A percentile compares a stretch with the other conserved stretches of the same genome.
phyloP scores from a whole-genome alignment of 768 basidiomycete genomes.

The Tulasnella sp. region DNA sequence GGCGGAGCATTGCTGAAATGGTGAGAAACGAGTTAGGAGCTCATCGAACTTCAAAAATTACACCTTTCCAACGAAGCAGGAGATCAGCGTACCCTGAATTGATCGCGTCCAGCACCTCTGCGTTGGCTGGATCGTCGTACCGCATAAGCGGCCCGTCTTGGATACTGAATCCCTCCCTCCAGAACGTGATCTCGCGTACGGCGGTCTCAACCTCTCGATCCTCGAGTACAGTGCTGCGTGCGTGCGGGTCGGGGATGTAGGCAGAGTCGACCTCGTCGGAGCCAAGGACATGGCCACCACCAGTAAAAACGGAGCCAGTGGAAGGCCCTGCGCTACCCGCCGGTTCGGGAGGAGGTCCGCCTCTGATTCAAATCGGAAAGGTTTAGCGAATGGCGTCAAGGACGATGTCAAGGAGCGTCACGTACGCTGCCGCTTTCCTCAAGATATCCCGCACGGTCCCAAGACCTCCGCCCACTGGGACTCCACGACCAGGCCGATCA shows the following conservation, averaged over 20 bases:
- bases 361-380: slow-evolving; percentile 23
- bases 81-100: slow-evolving; percentile 63
- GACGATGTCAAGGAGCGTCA: slow-evolving; percentile 11
- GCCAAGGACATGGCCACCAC: slow-evolving; percentile 75
- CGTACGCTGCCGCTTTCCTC: slow-evolving; percentile 69
- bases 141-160: slow-evolving; percentile 78
- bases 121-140: slow-evolving; percentile 70
- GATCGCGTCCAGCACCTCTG: slow-evolving; percentile 59
- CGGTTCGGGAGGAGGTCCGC: slow-evolving; percentile 23
- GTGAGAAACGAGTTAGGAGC: not conserved
- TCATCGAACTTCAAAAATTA: too few relatives aligned
- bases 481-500: slow-evolving; percentile 32
- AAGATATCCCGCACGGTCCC: slow-evolving; percentile 60
- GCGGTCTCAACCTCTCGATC: slow-evolving; percentile 40
- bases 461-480: slow-evolving; percentile 39
- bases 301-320: slow-evolving; percentile 39
- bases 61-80: too few relatives aligned
- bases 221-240: slow-evolving; percentile 20
- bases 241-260: slow-evolving; percentile 63
- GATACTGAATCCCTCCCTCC: slow-evolving; percentile 86
- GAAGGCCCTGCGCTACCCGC: slow-evolving; percentile 16
- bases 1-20: slow-evolving; percentile 60
- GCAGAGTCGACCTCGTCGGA: slow-evolving; percentile 77
- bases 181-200: slow-evolving; percentile 73
- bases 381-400: not conserved